Percentiles rank a stretch among this genome's conserved stretches.
phyloP scores from a whole-genome alignment of 352 stramenopile species.

The Albugo laibachii region DNA sequence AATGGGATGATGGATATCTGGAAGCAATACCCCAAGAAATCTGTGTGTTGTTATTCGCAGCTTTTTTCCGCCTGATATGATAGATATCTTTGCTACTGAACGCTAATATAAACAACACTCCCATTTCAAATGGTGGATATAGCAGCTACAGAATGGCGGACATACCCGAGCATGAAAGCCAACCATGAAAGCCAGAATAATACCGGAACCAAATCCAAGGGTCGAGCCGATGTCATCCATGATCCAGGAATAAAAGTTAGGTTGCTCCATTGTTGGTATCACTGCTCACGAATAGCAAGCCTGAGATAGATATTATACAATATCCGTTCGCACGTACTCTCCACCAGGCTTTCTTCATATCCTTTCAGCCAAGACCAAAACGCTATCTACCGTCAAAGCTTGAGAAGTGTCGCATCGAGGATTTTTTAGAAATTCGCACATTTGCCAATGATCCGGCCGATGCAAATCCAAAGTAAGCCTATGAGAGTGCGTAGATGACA shows the following conservation, averaged over 20 bases:
- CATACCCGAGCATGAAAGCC: slow-evolving; percentile 65
- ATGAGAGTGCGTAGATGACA: not conserved
- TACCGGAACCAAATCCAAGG: slow-evolving; percentile 62
- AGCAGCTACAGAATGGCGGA: not conserved
- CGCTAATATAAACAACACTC: slow-evolving; percentile 16
- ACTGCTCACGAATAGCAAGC: slow-evolving; percentile 10
- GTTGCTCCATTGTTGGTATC: slow-evolving; percentile 35
- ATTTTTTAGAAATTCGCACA: slow-evolving; percentile 12
- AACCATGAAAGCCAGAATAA: slow-evolving; percentile 53
- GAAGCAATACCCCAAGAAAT: slow-evolving; percentile 48
- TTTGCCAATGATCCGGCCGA: slow-evolving; percentile 58
- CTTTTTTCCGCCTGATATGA: slow-evolving; percentile 56
- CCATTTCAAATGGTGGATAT: not conserved
- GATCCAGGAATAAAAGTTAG: slow-evolving; percentile 65
- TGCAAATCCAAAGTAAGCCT: slow-evolving; percentile 69
- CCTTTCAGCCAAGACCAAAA: slow-evolving; percentile 81
- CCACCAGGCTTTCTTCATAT: slow-evolving; percentile 65
- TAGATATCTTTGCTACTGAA: slow-evolving; percentile 53
- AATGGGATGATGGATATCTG: not conserved
- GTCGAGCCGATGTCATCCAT: slow-evolving; percentile 61
- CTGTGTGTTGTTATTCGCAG: slow-evolving; percentile 75
- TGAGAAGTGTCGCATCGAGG: not conserved
- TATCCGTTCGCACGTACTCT: slow-evolving; percentile 21
- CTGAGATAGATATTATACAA: not conserved
- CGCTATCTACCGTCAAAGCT: slow-evolving; percentile 26